A percentile compares a stretch with the other conserved stretches of the same genome.
phyloP scores from a whole-genome alignment of 140 eudicot species.

The Stevia rebaudiana region DNA sequence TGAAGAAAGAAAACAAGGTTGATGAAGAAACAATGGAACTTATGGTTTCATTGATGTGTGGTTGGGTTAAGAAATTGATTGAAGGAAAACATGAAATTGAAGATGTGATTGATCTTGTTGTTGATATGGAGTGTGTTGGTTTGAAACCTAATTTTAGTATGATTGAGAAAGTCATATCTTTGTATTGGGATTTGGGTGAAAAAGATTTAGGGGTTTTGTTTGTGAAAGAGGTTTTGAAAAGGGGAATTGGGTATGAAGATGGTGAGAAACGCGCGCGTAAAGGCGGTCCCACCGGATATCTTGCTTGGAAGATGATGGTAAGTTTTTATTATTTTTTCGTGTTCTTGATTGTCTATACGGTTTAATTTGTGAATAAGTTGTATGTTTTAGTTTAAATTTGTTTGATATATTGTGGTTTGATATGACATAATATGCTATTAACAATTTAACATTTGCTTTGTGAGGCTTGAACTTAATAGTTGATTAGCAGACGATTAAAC shows the following conservation, averaged over 20 bases:
- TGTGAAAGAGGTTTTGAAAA: constrained; percentile 71
- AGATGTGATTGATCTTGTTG: constrained; percentile 75
- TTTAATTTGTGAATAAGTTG: too few relatives aligned
- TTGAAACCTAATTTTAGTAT: constrained; percentile 75
- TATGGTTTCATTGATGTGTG: constrained; percentile 91
- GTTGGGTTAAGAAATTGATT: constrained; percentile 81
- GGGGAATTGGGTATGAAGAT: constrained; percentile 49
- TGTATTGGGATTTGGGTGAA: constrained; percentile 81
- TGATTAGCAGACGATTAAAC: not conserved
- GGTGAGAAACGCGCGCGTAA: constrained; percentile 39
- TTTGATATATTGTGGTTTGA: not conserved
- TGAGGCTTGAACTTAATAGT: not conserved
- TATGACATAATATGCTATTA: not conserved
- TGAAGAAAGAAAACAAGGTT: constrained; percentile 76
- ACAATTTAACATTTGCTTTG: not conserved
- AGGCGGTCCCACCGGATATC: constrained; percentile 92
- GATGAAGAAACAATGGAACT: constrained; percentile 96
- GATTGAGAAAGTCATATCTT: constrained; percentile 83
- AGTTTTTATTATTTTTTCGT: not conserved
- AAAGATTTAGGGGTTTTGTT: constrained; percentile 48
- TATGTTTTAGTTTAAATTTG: not conserved
- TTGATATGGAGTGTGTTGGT: constrained; percentile 96
- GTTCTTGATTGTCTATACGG: not conserved
- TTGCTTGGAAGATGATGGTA: constrained; percentile 99
- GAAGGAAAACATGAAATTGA: constrained; percentile 47